Evolutionary conservation across 352 stramenopile species (phyloP), one percentile per base, ranked within the genome.

Genomic region (Phytophthora crassamura): DNA sequence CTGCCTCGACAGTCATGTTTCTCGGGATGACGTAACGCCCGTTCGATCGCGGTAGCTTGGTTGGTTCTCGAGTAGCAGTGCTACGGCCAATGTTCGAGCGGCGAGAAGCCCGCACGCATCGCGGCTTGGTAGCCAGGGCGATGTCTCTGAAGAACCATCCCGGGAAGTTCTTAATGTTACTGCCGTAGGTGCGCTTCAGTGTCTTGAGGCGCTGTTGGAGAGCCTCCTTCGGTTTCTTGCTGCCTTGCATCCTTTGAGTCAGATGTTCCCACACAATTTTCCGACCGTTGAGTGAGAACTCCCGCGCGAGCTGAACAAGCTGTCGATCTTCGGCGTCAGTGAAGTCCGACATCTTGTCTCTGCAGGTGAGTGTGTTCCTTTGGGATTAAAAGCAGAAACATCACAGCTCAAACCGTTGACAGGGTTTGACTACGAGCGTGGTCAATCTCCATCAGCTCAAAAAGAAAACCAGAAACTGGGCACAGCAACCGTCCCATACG

Each of bases 201-300:
- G 79, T 88, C 39, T 88, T 88, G 4, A 88, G 64, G 14, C 79
- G 79, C 64, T 86, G 79, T 2, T 61, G 74, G 10, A 88, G 59
- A 8, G 45, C 67, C 4, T 75, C 53, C 38, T 84, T 84, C 0
- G 54, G 40, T 35, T 84, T 77, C 30, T 59, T 62, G 2, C 59
- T 63, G 39, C 25, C 22, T 40, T 58, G 28, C 72, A 86, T 84
- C 6, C 54, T 42, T n/a, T 53, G 49, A 11, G 57, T 51, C 5
- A 88, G 39, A 15, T 53, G 34, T 3, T 72, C 59, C 78, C 78
- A 88, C 28, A 47, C 8, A 55, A 85, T 74, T 12, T 69, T 59
- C 6, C 34, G 49, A 7, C 55, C 47, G 5, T 46, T 53, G 28
- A 33, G 53, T 30, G 50, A 33, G 33, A 69, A 73, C 18, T 35